phyloP scores from a whole-genome alignment of 495 filamentous ascomycete genomes.

The Penicillium argentinense region DNA sequence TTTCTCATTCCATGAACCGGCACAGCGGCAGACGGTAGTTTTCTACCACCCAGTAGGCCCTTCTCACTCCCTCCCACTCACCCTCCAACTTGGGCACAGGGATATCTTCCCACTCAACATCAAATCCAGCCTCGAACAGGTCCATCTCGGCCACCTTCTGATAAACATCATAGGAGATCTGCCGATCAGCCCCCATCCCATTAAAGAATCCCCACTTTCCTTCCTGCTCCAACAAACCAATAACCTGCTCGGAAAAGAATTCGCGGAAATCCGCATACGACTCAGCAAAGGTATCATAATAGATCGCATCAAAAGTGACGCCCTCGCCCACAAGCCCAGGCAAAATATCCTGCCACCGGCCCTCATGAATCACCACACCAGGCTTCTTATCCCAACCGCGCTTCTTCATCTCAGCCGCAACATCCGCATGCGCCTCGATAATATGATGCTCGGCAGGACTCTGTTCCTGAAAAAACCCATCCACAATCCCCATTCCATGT shows the following conservation, averaged over 20 bases:
- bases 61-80: constrained; percentile 81
- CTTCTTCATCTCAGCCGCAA: constrained; percentile 66
- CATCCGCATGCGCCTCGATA: constrained; percentile 86
- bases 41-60: constrained; percentile 84
- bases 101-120: constrained; percentile 81
- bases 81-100: constrained; percentile 64
- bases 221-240: constrained; percentile 68
- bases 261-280: constrained; percentile 78
- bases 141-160: constrained; percentile 91
- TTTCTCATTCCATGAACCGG: constrained; percentile 56
- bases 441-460: constrained; percentile 72
- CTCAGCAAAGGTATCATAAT: constrained; percentile 98
- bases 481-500: constrained; percentile 96
- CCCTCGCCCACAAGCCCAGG: constrained; percentile 67
- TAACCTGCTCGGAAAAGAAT: constrained; percentile 87
- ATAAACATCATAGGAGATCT: constrained; percentile 95
- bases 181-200: constrained; percentile 87
- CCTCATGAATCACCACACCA: constrained; percentile 65
- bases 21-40: constrained; percentile 69
- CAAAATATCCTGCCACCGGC: constrained; percentile 83
- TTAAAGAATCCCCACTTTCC: constrained; percentile 94
- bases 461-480: constrained; percentile 74
- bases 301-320: constrained; percentile 83
- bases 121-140: constrained; percentile 85
- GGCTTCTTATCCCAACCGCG: constrained; percentile 65